A percentile compares a stretch with the other conserved stretches of the same genome.
phyloP scores from a whole-genome alignment of 2,329 filamentous ascomycete genomes.

The Aplosporella prunicola region DNA sequence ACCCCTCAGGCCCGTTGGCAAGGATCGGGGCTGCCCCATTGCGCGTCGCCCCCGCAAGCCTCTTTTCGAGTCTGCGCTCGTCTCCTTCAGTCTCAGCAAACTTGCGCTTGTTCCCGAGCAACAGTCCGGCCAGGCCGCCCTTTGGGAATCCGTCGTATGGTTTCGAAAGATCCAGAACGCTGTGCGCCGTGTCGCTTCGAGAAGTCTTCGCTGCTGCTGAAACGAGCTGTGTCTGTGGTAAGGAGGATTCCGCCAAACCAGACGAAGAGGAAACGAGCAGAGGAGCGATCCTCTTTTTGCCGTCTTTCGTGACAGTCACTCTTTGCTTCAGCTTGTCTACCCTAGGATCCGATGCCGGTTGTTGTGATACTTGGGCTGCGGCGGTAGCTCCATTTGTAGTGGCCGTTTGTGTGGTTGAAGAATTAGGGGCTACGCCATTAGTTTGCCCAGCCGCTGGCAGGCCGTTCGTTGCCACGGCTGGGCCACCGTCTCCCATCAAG shows the following conservation, averaged over 20 bases:
- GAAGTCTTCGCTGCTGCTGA: constrained; percentile 59
- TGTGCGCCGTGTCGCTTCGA: constrained; percentile 66
- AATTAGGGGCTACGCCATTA: constrained; percentile 32
- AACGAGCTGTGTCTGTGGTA: constrained; percentile 81
- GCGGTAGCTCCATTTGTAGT: constrained; percentile 41
- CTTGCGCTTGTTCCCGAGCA: constrained; percentile 91
- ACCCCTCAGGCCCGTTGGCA: constrained; percentile 64
- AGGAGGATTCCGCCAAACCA: constrained; percentile 73
- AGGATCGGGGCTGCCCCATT: constrained; percentile 67
- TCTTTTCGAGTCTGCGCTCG: constrained; percentile 52
- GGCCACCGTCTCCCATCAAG: constrained; percentile 71
- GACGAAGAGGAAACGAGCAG: constrained; percentile 79
- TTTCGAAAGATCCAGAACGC: constrained; percentile 80
- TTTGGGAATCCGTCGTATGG: constrained; percentile 88
- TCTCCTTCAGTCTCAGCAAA: constrained; percentile 63
- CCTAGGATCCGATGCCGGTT: constrained; percentile 45
- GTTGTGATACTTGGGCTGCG: constrained; percentile 21
- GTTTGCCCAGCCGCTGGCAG: constrained; percentile 29
- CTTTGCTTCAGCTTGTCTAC: constrained; percentile 72
- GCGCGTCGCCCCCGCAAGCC: constrained; percentile 48
- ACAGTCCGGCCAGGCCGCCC: constrained; percentile 73
- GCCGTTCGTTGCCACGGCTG: constrained; percentile 45
- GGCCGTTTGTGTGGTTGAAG: constrained; percentile 17
- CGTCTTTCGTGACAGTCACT: constrained; percentile 91
- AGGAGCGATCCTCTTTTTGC: constrained; percentile 90